A percentile compares a stretch with the other conserved stretches of the same genome.
phyloP scores from a whole-genome alignment of 768 basidiomycete species.

The Gloeostereum incarnatum region DNA sequence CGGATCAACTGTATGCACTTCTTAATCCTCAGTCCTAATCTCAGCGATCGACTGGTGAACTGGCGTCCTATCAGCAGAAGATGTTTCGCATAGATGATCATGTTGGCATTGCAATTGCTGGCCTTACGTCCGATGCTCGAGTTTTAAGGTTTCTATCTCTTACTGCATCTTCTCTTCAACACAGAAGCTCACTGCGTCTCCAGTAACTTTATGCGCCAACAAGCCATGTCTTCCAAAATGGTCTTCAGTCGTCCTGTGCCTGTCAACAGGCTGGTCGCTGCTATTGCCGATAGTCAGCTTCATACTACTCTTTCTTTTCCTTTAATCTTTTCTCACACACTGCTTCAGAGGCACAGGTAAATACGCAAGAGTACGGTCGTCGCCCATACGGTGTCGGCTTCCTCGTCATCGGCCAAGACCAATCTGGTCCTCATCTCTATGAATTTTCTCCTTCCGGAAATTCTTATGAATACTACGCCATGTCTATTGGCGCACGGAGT shows the following conservation, averaged over 20 bases:
- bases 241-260: conserved; percentile 92
- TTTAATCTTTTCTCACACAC: no score
- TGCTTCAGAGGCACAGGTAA: conserved; percentile 88
- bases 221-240: conserved; percentile 95
- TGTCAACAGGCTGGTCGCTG: conserved; percentile 84
- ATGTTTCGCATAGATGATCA: conserved; percentile 99
- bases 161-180: not conserved
- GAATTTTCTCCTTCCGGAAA: conserved; percentile 98
- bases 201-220: conserved; percentile 99
- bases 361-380: conserved; percentile 97
- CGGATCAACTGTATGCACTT: no score
- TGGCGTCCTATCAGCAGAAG: conserved; percentile 99
- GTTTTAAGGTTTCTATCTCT: conserved; percentile 68
- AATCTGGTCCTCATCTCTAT: conserved; percentile 95
- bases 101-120: conserved; percentile 98
- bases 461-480: conserved; percentile 96
- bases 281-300: conserved; percentile 89
- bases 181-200: not conserved
- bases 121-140: conserved; percentile 96
- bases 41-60: conserved; percentile 93
- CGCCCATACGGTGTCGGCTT: conserved; percentile 98
- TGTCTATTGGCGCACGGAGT: conserved; percentile 96
- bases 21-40: not conserved
- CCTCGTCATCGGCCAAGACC: conserved; percentile 93
- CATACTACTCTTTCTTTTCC: not conserved